A percentile compares a stretch with the other conserved stretches of the same genome.
These are phyloP conservation scores for Sindora glabra DNA, from an alignment of 306 rosid species.

Conservation along the genomic window DNA sequence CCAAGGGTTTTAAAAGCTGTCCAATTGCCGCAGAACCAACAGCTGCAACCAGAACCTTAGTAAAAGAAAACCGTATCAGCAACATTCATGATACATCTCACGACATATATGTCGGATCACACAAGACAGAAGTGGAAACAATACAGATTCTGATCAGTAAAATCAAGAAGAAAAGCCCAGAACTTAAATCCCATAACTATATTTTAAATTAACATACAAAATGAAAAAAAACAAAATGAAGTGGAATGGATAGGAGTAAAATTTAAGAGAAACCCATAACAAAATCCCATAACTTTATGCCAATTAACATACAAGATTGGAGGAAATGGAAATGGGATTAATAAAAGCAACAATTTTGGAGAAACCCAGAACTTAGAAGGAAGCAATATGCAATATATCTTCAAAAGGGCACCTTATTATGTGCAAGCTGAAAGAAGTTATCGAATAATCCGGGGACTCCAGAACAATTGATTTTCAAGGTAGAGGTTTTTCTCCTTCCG, in stretches of 20 bases:
- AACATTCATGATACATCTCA: too few relatives aligned
- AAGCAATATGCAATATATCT: not conserved
- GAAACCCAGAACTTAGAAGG: too few relatives aligned
- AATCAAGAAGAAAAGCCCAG: too few relatives aligned
- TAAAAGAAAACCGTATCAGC: not conserved
- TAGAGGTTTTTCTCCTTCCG: slow-evolving; percentile 17
- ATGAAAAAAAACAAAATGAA: too few relatives aligned
- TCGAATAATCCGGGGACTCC: slow-evolving; percentile 37
- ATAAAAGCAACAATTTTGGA: slow-evolving; percentile 1
- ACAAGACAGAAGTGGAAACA: too few relatives aligned
- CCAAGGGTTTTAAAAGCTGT: slow-evolving; percentile 74
- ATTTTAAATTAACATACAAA: not conserved
- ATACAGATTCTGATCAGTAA: too few relatives aligned
- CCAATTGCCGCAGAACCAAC: slow-evolving; percentile 59
- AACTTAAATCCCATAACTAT: too few relatives aligned
- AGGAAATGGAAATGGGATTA: not conserved
- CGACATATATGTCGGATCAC: too few relatives aligned
- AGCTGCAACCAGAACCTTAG: slow-evolving; percentile 78
- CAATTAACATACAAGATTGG: too few relatives aligned
- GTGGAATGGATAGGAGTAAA: not conserved
- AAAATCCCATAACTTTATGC: too few relatives aligned
- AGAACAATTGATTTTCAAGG: slow-evolving; percentile 25
- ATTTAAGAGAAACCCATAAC: too few relatives aligned
- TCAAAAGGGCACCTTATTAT: slow-evolving; percentile 57
- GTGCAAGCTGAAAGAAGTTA: slow-evolving; percentile 44